A percentile compares a stretch with the other conserved stretches of the same genome.
Evolutionary conservation across 2,329 filamentous ascomycete species (phyloP).

Genomic region (Cladosporium cucumerinum): DNA sequence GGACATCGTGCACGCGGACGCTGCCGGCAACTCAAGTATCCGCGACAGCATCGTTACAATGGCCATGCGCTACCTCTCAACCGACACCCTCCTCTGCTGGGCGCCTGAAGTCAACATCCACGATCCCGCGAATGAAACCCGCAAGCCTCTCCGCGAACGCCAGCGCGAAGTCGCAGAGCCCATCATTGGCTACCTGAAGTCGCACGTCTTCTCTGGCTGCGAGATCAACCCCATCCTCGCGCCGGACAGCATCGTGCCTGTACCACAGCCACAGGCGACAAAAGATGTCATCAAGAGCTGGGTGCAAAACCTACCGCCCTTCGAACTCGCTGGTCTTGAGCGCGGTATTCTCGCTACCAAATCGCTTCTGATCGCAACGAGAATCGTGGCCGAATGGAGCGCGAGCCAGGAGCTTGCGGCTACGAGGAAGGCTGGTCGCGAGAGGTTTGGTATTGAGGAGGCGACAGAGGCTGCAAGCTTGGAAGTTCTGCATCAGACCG

Average conservation of each 20-base stretch:
- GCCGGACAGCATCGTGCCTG: constrained; percentile 70
- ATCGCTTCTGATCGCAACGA: constrained; percentile 72
- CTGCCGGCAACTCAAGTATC: constrained; percentile 48
- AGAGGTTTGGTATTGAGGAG: constrained; percentile 43
- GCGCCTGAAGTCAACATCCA: constrained; percentile 56
- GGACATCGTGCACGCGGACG: constrained; percentile 72
- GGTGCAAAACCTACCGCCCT: constrained; percentile 68
- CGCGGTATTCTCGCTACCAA: constrained; percentile 80
- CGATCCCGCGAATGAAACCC: constrained; percentile 48
- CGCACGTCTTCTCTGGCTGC: constrained; percentile 78
- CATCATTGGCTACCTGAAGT: constrained; percentile 68
- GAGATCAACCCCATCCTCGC: constrained; percentile 79
- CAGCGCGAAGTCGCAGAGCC: constrained; percentile 68
- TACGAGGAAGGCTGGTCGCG: constrained; percentile 68
- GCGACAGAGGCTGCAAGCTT: constrained; percentile 56
- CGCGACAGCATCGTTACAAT: constrained; percentile 63
- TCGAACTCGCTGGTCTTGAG: constrained; percentile 84
- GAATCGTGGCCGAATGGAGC: constrained; percentile 77
- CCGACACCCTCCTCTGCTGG: constrained; percentile 92
- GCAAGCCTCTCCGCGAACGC: constrained; percentile 59
- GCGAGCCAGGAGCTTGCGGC: constrained; percentile 60
- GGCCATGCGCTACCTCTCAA: constrained; percentile 82
- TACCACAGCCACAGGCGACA: constrained; percentile 70
- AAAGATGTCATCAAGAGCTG: constrained; percentile 73
- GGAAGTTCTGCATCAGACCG: constrained; percentile 87